These are phyloP conservation scores for Dryadomyces quercus-mongolicae DNA, from an alignment of 2,329 filamentous ascomycete genomes.

Conservation along the genomic window DNA sequence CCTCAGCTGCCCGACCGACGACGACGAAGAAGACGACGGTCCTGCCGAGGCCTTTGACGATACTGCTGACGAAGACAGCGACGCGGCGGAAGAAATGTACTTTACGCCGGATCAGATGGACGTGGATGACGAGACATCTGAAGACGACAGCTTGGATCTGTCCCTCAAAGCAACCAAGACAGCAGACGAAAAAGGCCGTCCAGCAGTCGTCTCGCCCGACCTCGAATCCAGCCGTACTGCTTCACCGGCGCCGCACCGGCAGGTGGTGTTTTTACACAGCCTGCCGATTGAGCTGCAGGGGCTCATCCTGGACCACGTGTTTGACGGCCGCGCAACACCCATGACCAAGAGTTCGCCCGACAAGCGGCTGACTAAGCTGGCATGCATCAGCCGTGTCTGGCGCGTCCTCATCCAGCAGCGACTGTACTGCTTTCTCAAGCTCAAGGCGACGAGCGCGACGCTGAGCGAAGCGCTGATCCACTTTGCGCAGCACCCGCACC, in stretches of 20 bases:
- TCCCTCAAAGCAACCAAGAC: constrained; percentile 10
- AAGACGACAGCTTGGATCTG: constrained; percentile 11
- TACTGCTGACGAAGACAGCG: not conserved
- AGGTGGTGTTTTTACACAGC: constrained; percentile 29
- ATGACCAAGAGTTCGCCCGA: constrained; percentile 42
- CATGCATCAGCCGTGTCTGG: constrained; percentile 52
- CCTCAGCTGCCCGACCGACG: constrained; percentile 24
- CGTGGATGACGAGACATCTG: not conserved
- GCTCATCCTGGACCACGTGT: constrained; percentile 57
- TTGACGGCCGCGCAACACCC: constrained; percentile 54
- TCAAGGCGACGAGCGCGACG: constrained; percentile 57
- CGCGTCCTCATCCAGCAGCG: constrained; percentile 56
- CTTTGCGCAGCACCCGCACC: constrained; percentile 45
- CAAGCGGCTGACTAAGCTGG: constrained; percentile 53
- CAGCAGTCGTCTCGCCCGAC: not conserved
- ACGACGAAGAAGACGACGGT: constrained; percentile 10
- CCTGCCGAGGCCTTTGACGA: not conserved
- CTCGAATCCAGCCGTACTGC: not conserved
- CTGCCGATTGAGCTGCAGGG: constrained; percentile 62
- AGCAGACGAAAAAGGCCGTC: constrained; percentile 1
- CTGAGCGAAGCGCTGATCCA: constrained; percentile 47
- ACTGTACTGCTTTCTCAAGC: constrained; percentile 63
- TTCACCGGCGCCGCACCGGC: constrained; percentile 8
- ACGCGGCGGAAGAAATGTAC: not conserved
- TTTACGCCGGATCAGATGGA: not conserved